Evolutionary conservation across 768 basidiomycete genomes (phyloP), one percentile per base, ranked within the genome.

Genomic region (Leccinum barrowsii): DNA sequence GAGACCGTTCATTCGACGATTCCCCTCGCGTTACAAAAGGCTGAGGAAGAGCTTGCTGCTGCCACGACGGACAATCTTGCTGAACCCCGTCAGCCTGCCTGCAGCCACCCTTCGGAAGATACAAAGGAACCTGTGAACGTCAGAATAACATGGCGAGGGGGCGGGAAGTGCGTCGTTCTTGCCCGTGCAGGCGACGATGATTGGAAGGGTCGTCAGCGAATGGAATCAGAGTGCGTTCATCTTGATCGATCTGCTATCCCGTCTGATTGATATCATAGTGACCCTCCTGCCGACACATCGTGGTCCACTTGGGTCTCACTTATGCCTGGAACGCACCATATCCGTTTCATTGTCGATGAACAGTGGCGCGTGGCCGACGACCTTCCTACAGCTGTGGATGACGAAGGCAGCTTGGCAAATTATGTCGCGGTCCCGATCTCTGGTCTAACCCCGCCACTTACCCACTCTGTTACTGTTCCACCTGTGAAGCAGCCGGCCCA

Each of bases 341-440:
- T 98, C 70, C 92, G 94, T 58, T 98, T 97, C 79, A 84, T 98
- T 63, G 91, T 98, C 59, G 96, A 98, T 71, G 91, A 89, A 50
- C 82, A 85, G 49, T 93, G 89, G 86, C 84, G 88, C 60, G 84
- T 89, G 7, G 83, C 89, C 2, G 82, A 87, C 62, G 85, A 90
- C 62, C 80, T 87, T n/a, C 89, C 91, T 6, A 87, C 89, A 24
- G 93, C 93, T 1, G 93, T 95, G 50, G 93, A 94, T 69, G 94
- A 98, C 70, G 90, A 94, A 66, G 96, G 96, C 32, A 89, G 89
- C 26, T 79, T 98, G 48, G 92, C 96, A 54, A 98, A 98, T 75
- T 98, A 96, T 70, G 86, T 98, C 58, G 86, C 88, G 47, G 68
- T 76, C 52, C 63, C 72, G 1, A 70, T 73, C 35, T 74, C 72